Evolutionary conservation across 2,329 filamentous ascomycete species (phyloP), one percentile per base, ranked within the genome.

Genomic region (Gaeumannomyces tritici): DNA sequence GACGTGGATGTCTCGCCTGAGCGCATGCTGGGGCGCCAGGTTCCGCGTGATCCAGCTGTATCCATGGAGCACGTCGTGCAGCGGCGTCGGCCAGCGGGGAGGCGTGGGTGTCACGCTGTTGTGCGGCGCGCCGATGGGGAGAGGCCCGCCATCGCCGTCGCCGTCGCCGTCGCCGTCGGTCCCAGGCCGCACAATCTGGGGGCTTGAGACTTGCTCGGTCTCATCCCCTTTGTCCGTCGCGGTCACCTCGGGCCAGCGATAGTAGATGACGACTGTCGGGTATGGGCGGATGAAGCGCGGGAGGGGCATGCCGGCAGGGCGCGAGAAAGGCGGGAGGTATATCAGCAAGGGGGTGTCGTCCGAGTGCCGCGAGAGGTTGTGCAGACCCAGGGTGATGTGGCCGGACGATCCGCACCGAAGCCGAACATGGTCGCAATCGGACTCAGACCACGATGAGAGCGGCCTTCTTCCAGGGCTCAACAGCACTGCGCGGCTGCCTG

Each of bases 241-340:
- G 18, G 42, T 9, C 5, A 6, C n/a, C 31, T 60, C 61, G 9
- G 70, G 70, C 85, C 85, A 88, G 21, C 84, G 77, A 70, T 87
- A 88, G 68, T 85, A 82, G 69, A 88, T 82, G 62, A 78, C 78
- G 7, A 79, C 83, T 0, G 82, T 76, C 1, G 83, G 77, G 47
- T 74, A 75, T 18, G 70, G 71, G 15, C 69, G 73, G 35, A 79
- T 71, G 63, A 80, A 81, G 12, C 65, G 66, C 31, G 80, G 77
- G 28, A 81, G 66, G 35, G 72, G 63, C 2, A 68, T 64, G 9
- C 66, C 64, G 60, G 72, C 64, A 9, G 64, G 63, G 35, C 72
- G 70, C 15, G 80, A 73, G 57, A 76, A 77, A 0, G 82, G 75
- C 7, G 85, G 85, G 0, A 88, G 71, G 69, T 86, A 81, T 55